These are phyloP conservation scores for Spathaspora arborariae DNA, from an alignment of 805 yeast species.

Conservation along the genomic window DNA sequence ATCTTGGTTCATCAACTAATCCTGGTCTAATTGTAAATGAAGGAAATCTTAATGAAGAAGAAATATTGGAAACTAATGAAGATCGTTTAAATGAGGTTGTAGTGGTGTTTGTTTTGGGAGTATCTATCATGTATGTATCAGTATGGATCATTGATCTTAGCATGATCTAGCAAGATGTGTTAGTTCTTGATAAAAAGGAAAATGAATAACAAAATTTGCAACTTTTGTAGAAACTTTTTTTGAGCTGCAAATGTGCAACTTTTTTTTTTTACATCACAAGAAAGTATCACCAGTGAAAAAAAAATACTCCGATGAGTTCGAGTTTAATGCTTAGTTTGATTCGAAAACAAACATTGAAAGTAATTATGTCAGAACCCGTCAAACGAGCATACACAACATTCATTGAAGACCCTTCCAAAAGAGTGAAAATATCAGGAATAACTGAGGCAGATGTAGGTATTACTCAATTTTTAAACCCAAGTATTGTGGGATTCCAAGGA, in stretches of 20 bases:
- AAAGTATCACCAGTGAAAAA: background rate
- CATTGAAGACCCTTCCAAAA: background rate
- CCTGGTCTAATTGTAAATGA: constrained; percentile 1
- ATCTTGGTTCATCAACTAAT: background rate
- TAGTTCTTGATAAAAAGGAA: too few species aligned
- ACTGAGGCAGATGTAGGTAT: constrained; percentile 69
- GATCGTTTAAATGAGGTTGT: background rate
- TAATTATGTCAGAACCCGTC: background rate
- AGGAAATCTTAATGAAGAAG: constrained; percentile 9
- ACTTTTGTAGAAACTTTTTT: too few species aligned
- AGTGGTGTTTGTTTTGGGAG: constrained; percentile 3
- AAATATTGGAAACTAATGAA: constrained; percentile 1
- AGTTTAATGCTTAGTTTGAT: background rate
- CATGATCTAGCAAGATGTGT: constrained; percentile 33
- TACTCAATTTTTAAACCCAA: constrained; percentile 55
- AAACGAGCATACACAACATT: too few species aligned
- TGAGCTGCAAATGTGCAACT: background rate
- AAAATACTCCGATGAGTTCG: background rate
- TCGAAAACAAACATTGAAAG: background rate
- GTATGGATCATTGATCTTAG: constrained; percentile 41
- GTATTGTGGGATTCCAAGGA: constrained; percentile 64
- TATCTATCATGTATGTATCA: constrained; percentile 12
- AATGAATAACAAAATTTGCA: too few species aligned
- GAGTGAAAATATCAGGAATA: background rate
- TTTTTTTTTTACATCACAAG: background rate